Evolutionary conservation across 345 rosid species (phyloP).

Genomic region (Litchi chinensis): DNA sequence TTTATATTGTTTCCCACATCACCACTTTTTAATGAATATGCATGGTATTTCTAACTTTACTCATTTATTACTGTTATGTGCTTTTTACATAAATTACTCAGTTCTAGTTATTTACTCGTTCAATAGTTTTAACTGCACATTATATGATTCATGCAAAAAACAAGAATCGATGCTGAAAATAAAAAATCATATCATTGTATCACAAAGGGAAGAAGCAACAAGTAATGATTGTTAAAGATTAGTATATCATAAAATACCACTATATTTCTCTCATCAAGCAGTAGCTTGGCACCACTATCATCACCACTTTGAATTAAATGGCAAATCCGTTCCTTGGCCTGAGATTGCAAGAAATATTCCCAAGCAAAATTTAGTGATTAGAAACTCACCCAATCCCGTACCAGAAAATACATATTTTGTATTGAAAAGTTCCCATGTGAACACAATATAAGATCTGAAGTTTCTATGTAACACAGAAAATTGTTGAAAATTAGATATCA

Average conservation of each 20-base stretch:
- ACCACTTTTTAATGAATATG: too few relatives aligned
- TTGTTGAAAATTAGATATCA: background rate
- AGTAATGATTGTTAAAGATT: background rate
- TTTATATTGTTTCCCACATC: too few relatives aligned
- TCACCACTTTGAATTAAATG: constrained; percentile 80
- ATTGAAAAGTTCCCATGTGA: background rate
- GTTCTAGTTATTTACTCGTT: too few relatives aligned
- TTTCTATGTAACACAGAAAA: background rate
- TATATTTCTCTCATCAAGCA: constrained; percentile 87
- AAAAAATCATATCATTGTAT: constrained; percentile 7
- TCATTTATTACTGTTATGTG: too few relatives aligned
- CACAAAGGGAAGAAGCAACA: constrained; percentile 6
- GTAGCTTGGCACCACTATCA: constrained; percentile 74
- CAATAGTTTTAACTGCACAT: too few relatives aligned
- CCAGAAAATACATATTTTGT: background rate
- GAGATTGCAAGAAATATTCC: constrained; percentile 30
- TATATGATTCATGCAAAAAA: too few relatives aligned
- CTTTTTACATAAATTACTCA: too few relatives aligned
- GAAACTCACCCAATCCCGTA: background rate
- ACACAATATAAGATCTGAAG: background rate
- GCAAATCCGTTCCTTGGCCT: constrained; percentile 93
- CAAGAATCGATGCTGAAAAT: too few relatives aligned
- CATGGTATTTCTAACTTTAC: too few relatives aligned
- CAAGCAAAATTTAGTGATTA: background rate
- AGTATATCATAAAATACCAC: constrained; percentile 48